Percentiles rank a stretch among this genome's conserved stretches.
Evolutionary conservation across 1,284 basidiomycete genomes (phyloP).

Genomic region (Meripilus lineatus): DNA sequence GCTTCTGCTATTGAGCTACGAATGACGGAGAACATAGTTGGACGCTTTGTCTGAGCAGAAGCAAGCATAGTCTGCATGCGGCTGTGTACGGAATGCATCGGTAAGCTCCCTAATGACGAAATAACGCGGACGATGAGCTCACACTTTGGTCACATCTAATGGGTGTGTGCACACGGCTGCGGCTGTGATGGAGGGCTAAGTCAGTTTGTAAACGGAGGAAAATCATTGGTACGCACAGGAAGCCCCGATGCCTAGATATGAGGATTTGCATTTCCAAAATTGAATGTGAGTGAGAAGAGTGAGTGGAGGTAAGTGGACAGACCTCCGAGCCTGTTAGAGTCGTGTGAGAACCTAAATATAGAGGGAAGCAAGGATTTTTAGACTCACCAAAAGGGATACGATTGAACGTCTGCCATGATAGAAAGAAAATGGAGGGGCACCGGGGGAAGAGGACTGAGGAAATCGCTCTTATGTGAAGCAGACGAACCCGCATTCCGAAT

Average conservation of each 20-base stretch:
- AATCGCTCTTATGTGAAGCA: too few relatives aligned
- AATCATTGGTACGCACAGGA: conserved; percentile 50
- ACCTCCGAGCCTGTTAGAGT: conserved; percentile 79
- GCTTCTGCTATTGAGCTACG: conserved; percentile 51
- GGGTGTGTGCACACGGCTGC: conserved; percentile 85
- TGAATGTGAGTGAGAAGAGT: not conserved
- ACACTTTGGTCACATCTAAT: conserved; percentile 86
- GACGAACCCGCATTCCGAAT: too few relatives aligned
- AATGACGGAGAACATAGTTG: conserved; percentile 55
- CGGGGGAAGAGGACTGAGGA: too few relatives aligned
- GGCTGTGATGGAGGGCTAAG: conserved; percentile 43
- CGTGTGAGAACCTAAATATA: too few relatives aligned
- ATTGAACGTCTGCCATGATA: not conserved
- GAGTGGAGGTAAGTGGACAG: conserved; percentile 27
- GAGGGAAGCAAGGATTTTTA: too few relatives aligned
- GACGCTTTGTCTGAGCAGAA: conserved; percentile 36
- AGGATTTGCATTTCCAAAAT: not conserved
- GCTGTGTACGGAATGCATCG: conserved; percentile 37
- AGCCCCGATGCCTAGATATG: conserved; percentile 58
- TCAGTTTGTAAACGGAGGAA: not conserved
- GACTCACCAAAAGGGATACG: conserved; percentile 62
- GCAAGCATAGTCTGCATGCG: conserved; percentile 73
- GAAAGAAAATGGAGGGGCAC: too few relatives aligned
- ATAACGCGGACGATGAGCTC: too few relatives aligned
- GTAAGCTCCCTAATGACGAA: too few relatives aligned